Percentiles rank a stretch among this genome's conserved stretches.
Evolutionary conservation across 2,329 filamentous ascomycete species (phyloP).

Genomic region (Sporothrix dimorphospora): DNA sequence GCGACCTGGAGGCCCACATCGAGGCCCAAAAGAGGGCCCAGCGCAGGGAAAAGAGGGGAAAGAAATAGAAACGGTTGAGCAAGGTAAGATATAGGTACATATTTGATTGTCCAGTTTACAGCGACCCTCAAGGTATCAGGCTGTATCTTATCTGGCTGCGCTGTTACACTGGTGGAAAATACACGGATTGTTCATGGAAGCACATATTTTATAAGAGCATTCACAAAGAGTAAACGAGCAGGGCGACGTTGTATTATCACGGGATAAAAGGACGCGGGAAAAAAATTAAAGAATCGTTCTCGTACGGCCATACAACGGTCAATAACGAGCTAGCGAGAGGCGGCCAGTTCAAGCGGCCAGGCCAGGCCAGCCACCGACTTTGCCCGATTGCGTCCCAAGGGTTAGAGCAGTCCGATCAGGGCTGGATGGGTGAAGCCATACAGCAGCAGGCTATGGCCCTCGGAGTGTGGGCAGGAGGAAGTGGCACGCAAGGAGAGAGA

Average conservation of each 20-base stretch:
- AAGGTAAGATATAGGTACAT: not conserved
- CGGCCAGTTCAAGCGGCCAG: not conserved
- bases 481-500: not conserved
- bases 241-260: not conserved
- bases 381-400: slow-evolving; percentile 12
- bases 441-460: slow-evolving; percentile 20
- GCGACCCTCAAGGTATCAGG: not conserved
- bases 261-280: not conserved
- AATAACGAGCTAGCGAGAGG: not conserved
- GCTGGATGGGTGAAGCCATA: slow-evolving; percentile 29
- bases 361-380: slow-evolving; percentile 9
- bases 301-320: not conserved
- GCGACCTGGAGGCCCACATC: slow-evolving; percentile 17
- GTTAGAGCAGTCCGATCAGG: slow-evolving; percentile 26
- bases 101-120: not conserved
- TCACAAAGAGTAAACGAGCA: not conserved
- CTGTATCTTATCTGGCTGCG: not conserved
- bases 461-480: not conserved
- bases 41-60: not conserved
- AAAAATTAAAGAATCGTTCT: not conserved
- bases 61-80: not conserved
- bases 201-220: not conserved
- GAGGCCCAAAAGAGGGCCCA: slow-evolving; percentile 12
- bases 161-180: slow-evolving; percentile 8
- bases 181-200: not conserved